Evolutionary conservation across 2,329 filamentous ascomycete genomes (phyloP), one percentile per base, ranked within the genome.

Genomic region (Verticillium zaregamsianum): DNA sequence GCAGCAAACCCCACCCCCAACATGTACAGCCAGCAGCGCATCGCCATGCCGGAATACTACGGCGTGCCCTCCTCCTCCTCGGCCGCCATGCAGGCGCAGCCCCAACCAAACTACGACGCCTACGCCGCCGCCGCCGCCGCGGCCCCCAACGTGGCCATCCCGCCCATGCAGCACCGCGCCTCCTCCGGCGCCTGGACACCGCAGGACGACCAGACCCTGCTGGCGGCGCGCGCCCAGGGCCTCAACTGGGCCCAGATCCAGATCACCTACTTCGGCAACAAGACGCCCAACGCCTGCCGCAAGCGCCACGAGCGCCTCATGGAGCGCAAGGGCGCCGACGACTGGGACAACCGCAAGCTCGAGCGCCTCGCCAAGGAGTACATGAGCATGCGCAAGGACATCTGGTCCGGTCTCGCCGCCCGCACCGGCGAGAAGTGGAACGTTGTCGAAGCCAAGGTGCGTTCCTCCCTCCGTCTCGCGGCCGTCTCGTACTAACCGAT

Each of bases 201-300:
- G 1, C 81, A 86, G 57, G 91, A 95, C 67, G 92, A 96, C 74
- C 83, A 90, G 68, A 86, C 86, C 40, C 84, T 96, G 54, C 80
- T 94, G 65, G 77, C 80, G 54, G 90, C 91, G 17, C 86, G 92
- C 59, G 85, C 89, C 57, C 86, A 88, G 69, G 90, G 90, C 28
- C 83, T 93, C 72, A 94, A 93, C 76, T 96, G 92, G 92, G 84
- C 86, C 60, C 89, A 91, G 68, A 95, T 96, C 71, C 88, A 92
- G 68, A 81, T 82, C 64, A 85, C 83, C 64, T 86, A 92, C 76
- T 96, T 96, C 73, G 90, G 89, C 1, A 82, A 77, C 72, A 96
- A 96, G 79, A 87, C 86, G 9, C 79, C 89, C 62, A 95, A 95
- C 73, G 93, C 93, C 20, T 96, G 92, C 77, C 90, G 92, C 66